Percentiles rank a stretch among this genome's conserved stretches.
phyloP scores from a whole-genome alignment of 1,284 basidiomycete genomes.

The Ceratobasidium sp. region DNA sequence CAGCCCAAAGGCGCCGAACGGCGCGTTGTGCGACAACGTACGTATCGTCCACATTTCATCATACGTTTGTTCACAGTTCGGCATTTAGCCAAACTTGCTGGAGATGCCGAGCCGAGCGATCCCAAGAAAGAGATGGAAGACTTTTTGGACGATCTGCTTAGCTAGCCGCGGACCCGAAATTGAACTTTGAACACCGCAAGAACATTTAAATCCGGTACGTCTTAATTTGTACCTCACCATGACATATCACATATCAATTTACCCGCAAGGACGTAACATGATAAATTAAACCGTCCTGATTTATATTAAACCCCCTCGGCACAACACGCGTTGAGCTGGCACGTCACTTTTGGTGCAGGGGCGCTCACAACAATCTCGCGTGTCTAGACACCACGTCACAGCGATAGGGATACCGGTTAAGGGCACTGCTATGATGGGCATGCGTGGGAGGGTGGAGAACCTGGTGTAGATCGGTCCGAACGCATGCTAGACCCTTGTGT shows the following conservation, averaged over 20 bases:
- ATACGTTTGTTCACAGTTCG: neutral
- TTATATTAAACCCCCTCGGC: neutral
- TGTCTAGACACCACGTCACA: constrained; percentile 19
- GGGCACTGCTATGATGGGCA: constrained; percentile 31
- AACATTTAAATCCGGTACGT: neutral
- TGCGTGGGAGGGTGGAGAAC: constrained; percentile 14
- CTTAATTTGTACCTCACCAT: constrained; percentile 11
- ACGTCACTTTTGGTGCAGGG: constrained; percentile 2
- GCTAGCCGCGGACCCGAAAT: constrained; percentile 52
- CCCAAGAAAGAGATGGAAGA: constrained; percentile 75
- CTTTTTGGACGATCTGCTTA: constrained; percentile 76
- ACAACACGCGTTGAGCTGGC: neutral
- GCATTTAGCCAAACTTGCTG: constrained; percentile 25
- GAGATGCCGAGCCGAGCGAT: constrained; percentile 57
- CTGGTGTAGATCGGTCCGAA: constrained; percentile 2
- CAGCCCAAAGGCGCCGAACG: constrained; percentile 23
- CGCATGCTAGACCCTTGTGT: constrained; percentile 18
- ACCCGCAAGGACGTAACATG: neutral
- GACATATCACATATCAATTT: neutral
- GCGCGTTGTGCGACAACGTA: constrained; percentile 33
- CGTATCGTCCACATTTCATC: neutral
- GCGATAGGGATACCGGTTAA: neutral
- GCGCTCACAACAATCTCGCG: neutral
- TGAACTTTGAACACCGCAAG: too few relatives aligned
- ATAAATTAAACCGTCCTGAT: constrained; percentile 15